Evolutionary conservation across 345 rosid genomes (phyloP).

Genomic region (Linum usitatissimum): DNA sequence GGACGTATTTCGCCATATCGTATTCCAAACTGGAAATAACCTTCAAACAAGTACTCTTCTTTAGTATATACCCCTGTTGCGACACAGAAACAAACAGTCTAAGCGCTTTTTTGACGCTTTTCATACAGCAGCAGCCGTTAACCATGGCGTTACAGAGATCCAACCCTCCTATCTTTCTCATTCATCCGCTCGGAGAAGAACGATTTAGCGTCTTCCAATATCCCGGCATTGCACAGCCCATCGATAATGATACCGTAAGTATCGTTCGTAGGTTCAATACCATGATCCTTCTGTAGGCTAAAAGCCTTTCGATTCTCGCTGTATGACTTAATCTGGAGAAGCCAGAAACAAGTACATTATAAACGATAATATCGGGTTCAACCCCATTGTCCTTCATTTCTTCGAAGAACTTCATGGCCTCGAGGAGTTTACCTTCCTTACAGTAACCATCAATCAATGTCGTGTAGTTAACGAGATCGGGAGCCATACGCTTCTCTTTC

Average conservation of each 20-base stretch:
- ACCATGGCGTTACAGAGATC: constrained; percentile 47
- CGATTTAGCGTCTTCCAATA: constrained; percentile 48
- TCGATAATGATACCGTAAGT: constrained; percentile 51
- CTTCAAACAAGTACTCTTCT: constrained; percentile 37
- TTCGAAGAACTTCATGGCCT: constrained; percentile 39
- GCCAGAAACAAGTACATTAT: constrained; percentile 42
- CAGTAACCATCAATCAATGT: constrained; percentile 59
- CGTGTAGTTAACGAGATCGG: constrained; percentile 57
- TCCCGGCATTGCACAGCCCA: constrained; percentile 55
- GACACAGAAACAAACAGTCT: constrained; percentile 24
- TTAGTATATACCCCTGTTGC: constrained; percentile 22
- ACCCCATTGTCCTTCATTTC: constrained; percentile 41
- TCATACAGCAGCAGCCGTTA: constrained; percentile 47
- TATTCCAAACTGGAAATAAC: constrained; percentile 38
- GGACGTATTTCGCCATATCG: constrained; percentile 27
- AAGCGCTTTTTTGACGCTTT: constrained; percentile 32
- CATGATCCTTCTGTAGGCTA: constrained; percentile 28
- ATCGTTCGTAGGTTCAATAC: constrained; percentile 34
- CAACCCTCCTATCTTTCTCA: constrained; percentile 25
- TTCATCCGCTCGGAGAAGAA: constrained; percentile 21
- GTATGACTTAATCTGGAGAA: constrained; percentile 41
- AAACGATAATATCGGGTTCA: constrained; percentile 44
- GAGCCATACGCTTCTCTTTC: constrained; percentile 34
- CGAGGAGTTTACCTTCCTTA: constrained; percentile 29
- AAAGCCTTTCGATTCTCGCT: constrained; percentile 20